phyloP scores from a whole-genome alignment of 768 basidiomycete species.

The Agaricus subrufescens region DNA sequence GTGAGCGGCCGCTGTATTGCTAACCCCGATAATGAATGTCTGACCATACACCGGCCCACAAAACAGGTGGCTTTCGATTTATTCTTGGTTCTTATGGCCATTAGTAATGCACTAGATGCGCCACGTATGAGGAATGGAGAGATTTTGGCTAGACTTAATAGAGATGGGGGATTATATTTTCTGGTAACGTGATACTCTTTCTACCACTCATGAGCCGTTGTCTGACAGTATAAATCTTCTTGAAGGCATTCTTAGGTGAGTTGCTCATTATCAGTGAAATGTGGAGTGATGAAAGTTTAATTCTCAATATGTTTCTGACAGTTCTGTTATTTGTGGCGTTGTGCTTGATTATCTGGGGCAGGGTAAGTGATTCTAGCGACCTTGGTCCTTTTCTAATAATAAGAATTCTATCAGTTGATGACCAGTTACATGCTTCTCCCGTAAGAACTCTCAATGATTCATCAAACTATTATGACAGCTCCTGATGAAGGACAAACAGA shows the following conservation, averaged over 20 bases:
- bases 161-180: slow-evolving; percentile 3
- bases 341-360: slow-evolving; percentile 7
- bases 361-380: background rate
- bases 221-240: background rate
- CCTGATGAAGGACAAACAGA: background rate
- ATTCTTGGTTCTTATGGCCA: background rate
- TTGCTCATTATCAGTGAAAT: background rate
- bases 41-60: background rate
- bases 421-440: slow-evolving; percentile 1
- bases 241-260: slow-evolving; percentile 3
- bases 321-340: slow-evolving; percentile 1
- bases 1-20: background rate
- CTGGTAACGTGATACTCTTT: background rate
- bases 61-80: slow-evolving; percentile 1
- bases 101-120: slow-evolving; percentile 4
- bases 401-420: background rate
- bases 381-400: too few relatives aligned
- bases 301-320: background rate
- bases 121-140: slow-evolving; percentile 1
- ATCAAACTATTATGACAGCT: background rate
- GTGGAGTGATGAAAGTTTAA: background rate
- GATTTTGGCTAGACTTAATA: background rate
- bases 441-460: background rate
- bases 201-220: background rate
- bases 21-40: too few relatives aligned